Evolutionary conservation across 108 stramenopile genomes (phyloP).

Genomic region (Stephanodiscus minutulus): DNA sequence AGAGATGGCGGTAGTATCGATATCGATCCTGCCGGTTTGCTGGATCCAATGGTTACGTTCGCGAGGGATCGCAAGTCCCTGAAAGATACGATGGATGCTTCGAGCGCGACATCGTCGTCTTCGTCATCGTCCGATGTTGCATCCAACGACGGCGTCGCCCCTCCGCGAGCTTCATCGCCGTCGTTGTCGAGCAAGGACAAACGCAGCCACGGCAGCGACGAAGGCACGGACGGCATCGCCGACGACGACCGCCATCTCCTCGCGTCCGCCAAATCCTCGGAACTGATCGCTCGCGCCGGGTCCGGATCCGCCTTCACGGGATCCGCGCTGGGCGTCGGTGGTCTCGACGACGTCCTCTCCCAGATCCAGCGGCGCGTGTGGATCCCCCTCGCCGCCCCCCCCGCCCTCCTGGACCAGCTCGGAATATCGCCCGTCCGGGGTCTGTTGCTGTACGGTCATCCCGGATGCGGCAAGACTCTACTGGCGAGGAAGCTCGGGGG

Average conservation of each 20-base stretch:
- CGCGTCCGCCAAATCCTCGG: conserved; percentile 59
- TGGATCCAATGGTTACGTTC: conserved; percentile 26
- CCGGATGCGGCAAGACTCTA: conserved; percentile 83
- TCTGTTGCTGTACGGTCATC: conserved; percentile 72
- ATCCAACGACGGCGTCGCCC: background rate
- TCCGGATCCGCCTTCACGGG: conserved; percentile 75
- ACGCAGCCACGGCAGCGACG: background rate
- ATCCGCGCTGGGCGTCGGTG: conserved; percentile 74
- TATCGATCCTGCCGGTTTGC: conserved; percentile 12
- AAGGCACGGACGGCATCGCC: background rate
- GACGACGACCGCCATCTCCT: conserved; percentile 5
- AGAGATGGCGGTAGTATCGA: conserved; percentile 15
- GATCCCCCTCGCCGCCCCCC: conserved; percentile 87
- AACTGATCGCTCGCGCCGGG: conserved; percentile 76
- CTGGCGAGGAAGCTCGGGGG: conserved; percentile 73
- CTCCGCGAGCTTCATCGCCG: background rate
- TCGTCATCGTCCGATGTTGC: conserved; percentile 6
- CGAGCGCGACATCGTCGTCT: conserved; percentile 1
- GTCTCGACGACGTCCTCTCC: conserved; percentile 79
- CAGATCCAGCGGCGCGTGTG: conserved; percentile 81
- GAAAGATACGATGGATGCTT: conserved; percentile 37
- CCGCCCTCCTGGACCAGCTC: conserved; percentile 67
- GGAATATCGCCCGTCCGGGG: conserved; percentile 83
- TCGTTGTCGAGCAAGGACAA: background rate
- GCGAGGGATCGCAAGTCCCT: conserved; percentile 52